Base-by-base conservation (phyloP, 805 yeast species). In the Zygosaccharomyces siamensis region DNA sequence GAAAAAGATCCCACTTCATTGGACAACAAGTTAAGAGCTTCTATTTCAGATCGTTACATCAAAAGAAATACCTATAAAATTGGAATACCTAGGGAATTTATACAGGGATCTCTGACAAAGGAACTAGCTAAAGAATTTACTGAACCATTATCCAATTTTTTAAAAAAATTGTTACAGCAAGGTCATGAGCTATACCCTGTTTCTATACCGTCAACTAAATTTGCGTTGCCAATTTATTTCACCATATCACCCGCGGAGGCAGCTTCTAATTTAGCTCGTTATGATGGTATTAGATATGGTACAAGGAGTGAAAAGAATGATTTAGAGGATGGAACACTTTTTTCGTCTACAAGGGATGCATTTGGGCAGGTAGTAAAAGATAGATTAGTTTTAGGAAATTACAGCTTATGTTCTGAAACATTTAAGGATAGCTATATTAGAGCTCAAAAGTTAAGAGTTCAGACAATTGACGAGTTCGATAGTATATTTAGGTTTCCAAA, bases 181-280 rank as follows among this genome's bases (percentile, higher is more conserved):
- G 85, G 87, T 12, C 76, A 70, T 35, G 75, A 73, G 7, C 66
- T 93, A 1, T 70, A 72, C 14, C 75, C 82, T 0, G 80, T 93
- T 1, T 81, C 93, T 0, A 63, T 92, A 0, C 95, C 96, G 5
- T 71, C 84, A 0, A 69, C 89, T 7, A 76, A 76, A 49, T 69
- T 74, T 46, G 76, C 90, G 23, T 68, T 93, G 14, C 89, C 95
- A 24, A 79, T 89, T 0, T 93, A 93, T 66, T 92, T 86, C 63
- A 86, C 96, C 0, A 58, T 95, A 32, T 90, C 93, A 1, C 86
- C 97, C 0, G 86, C 97, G 0, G 99, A 93, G 61, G 98, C 97
- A 0, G 83, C 95, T 0, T 92, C 98, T 0, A 93, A 93, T 62
- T 73, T 93, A 43, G 79, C 97, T 1, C 73, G 97, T 28, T 93